Percentiles rank a stretch among this genome's conserved stretches.
Evolutionary conservation across 192 early-diverging fungal species (phyloP).

Genomic region (Oehlia diaphana): DNA sequence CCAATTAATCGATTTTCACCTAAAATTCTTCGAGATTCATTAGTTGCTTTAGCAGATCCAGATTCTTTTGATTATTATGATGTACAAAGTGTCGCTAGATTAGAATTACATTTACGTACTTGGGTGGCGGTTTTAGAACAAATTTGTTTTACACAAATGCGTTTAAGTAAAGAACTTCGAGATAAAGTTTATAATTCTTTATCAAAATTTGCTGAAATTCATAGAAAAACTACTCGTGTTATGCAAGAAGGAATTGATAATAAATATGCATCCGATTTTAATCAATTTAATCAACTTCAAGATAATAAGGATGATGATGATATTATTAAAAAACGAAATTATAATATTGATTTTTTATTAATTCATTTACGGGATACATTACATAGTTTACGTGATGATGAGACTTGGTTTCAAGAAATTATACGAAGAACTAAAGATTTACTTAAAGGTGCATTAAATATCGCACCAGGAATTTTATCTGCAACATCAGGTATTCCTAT

Average conservation of each 20-base stretch:
- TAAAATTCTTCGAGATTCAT: neutral
- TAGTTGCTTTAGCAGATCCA: neutral
- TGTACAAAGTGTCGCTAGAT: neutral
- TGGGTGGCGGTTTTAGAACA: neutral
- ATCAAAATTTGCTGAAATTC: neutral
- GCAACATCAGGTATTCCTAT: too few relatives aligned
- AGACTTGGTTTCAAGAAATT: constrained; percentile 1
- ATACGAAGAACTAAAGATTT: neutral
- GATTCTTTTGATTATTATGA: neutral
- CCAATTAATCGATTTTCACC: neutral
- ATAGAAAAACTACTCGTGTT: neutral
- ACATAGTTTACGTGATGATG: constrained; percentile 4
- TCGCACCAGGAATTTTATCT: neutral
- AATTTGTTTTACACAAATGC: neutral
- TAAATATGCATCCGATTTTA: too few relatives aligned
- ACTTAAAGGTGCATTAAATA: neutral
- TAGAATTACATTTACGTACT: constrained; percentile 14
- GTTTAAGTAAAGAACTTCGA: neutral
- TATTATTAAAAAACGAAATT: neutral
- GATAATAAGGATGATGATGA: neutral
- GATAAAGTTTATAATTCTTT: constrained; percentile 4
- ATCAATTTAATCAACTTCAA: neutral
- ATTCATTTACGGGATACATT: constrained; percentile 16
- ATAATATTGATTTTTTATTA: constrained; percentile 25
- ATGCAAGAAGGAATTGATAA: neutral